Evolutionary conservation across 768 basidiomycete genomes (phyloP), one percentile per base, ranked within the genome.

Genomic region (Tulasnella calospora): DNA sequence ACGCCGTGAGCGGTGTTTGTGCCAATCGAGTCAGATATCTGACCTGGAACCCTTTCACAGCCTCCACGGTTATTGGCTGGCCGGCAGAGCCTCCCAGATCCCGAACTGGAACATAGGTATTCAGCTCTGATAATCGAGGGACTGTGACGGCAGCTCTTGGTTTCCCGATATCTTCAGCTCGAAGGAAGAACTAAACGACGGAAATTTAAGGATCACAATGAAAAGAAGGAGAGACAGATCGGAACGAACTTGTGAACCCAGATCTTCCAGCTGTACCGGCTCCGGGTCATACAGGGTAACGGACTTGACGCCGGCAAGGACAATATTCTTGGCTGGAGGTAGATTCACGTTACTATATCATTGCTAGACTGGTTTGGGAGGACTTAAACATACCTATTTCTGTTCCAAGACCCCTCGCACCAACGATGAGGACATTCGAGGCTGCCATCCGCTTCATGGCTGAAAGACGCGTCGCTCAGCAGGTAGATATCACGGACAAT

Each of bases 371-470:
- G 19, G 8, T n/a, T 27, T 35, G 13, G 10, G 44, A 1, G 30
- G 13, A 3, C n/a, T 33, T 41, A 23, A 61, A 81, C 86, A 79
- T 86, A 91, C 96, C 97, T 82, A 99, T 98, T 85, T 99, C 98
- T 78, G 94, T 94, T 69, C 98, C 97, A 78, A 99, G 85, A 76
- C 98, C 98, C 78, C 92, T 92, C 83, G 95, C 85, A 13, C 98
- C 98, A 70, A 98, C 91, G 80, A 99, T 90, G 80, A 99, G 89
- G 57, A 99, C 93, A 83, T 98, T 98, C 47, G 96, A 98, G 21
- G 89, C 87, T 9, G 98, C 97, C 98, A 99, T 99, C 83, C 92
- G 92, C 88, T 98, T 98, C 98, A 99, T 99, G 69, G 97, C 97
- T 98, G 81, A n/a, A 70, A 36, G 69, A 40, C 30, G 12, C 41